phyloP scores from a whole-genome alignment of 495 filamentous ascomycete species.

The Chaetomium cochliodes region DNA sequence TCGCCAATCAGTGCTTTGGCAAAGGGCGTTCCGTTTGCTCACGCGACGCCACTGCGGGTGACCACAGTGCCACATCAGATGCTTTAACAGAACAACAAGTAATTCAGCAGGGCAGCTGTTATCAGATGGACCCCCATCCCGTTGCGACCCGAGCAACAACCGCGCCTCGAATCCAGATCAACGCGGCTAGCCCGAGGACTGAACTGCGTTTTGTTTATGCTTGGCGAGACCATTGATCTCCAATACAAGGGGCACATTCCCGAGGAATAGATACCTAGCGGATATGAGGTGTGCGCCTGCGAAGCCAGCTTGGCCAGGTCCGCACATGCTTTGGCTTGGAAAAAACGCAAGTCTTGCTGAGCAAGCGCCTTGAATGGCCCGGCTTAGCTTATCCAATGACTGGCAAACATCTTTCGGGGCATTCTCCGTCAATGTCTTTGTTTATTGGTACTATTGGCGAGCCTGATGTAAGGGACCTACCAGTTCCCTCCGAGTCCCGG shows the following conservation, averaged over 20 bases:
- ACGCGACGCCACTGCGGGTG: constrained; percentile 10
- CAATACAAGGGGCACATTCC: neutral
- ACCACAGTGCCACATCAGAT: constrained; percentile 4
- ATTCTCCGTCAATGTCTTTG: too few species aligned
- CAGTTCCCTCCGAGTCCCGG: too few species aligned
- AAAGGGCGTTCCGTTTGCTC: constrained; percentile 3
- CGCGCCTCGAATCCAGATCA: neutral
- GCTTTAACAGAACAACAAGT: constrained; percentile 10
- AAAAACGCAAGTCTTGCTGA: too few species aligned
- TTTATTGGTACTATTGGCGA: too few species aligned
- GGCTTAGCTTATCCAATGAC: too few species aligned
- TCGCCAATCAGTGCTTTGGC: constrained; percentile 19
- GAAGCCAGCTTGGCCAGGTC: too few species aligned
- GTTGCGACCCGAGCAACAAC: neutral
- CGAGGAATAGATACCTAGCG: too few species aligned
- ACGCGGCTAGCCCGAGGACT: neutral
- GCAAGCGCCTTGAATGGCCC: too few species aligned
- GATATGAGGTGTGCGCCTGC: too few species aligned
- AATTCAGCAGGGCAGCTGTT: constrained; percentile 6
- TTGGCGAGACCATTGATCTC: neutral
- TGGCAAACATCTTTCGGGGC: too few species aligned
- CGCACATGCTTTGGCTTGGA: too few species aligned
- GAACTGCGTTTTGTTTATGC: neutral
- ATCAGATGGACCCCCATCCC: neutral
- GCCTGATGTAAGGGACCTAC: too few species aligned